Conservation (phyloP, 495 filamentous ascomycete genomes). For the Penicillium lividum region DNA sequence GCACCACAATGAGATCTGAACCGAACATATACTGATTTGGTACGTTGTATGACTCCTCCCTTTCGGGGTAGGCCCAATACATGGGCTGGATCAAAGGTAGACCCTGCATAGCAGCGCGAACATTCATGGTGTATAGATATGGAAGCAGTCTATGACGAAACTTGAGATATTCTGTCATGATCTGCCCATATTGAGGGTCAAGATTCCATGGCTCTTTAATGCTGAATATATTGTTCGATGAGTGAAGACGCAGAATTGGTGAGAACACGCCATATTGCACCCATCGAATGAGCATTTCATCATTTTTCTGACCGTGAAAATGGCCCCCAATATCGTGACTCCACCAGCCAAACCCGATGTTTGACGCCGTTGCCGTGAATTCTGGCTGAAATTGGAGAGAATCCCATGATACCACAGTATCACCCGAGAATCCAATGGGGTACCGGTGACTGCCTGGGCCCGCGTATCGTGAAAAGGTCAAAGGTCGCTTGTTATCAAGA, state of each 20-base stretch:
- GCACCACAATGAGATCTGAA: slow-evolving; percentile 51
- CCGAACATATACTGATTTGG: slow-evolving; percentile 59
- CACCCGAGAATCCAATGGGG: slow-evolving; percentile 62
- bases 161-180: slow-evolving; percentile 49
- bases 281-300: slow-evolving; percentile 58
- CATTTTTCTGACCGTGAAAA: slow-evolving; percentile 48
- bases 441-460: slow-evolving; percentile 61
- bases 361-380: slow-evolving; percentile 61
- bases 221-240: slow-evolving; percentile 50
- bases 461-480: slow-evolving; percentile 57
- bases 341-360: slow-evolving; percentile 68
- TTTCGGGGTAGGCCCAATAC: slow-evolving; percentile 57
- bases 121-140: slow-evolving; percentile 59
- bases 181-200: slow-evolving; percentile 31
- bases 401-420: slow-evolving; percentile 55
- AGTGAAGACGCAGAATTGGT: slow-evolving; percentile 59
- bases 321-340: slow-evolving; percentile 66
- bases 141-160: slow-evolving; percentile 57
- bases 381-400: slow-evolving; percentile 62
- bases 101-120: slow-evolving; percentile 37
- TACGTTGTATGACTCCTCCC: slow-evolving; percentile 48
- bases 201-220: slow-evolving; percentile 61
- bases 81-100: slow-evolving; percentile 57
- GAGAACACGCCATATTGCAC: slow-evolving; percentile 59
- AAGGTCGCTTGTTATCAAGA: slow-evolving; percentile 27